Conservation (phyloP, 805 yeast genomes). For the Myxozyma neotropica region DNA sequence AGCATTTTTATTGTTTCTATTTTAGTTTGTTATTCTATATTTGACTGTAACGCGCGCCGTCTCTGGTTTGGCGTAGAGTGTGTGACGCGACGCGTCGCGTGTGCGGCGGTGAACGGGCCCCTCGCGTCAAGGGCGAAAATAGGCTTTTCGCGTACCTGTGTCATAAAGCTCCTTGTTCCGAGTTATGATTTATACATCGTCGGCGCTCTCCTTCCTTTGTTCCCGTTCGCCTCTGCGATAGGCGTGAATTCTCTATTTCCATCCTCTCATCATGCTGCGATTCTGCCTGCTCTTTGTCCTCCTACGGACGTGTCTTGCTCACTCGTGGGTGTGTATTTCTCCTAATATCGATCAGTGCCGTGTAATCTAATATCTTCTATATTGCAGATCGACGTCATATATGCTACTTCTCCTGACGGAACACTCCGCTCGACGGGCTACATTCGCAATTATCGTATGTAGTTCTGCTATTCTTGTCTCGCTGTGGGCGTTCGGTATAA, state of each 20-base stretch:
- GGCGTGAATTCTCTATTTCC: no score
- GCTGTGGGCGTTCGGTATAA: no score
- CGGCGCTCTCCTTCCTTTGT: no score
- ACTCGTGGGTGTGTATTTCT: conserved; percentile 27
- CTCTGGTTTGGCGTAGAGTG: no score
- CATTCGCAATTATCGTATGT: conserved; percentile 27
- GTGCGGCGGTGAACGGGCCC: background rate
- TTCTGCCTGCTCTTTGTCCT: background rate
- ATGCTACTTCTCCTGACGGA: conserved; percentile 24
- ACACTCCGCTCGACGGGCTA: conserved; percentile 29
- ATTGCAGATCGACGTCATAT: conserved; percentile 20
- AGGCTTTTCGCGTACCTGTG: conserved; percentile 3
- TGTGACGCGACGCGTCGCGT: conserved; percentile 3
- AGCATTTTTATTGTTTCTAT: no score
- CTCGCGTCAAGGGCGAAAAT: background rate
- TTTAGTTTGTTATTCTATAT: no score
- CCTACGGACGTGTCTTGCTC: conserved; percentile 7
- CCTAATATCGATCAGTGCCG: background rate
- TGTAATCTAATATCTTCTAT: background rate
- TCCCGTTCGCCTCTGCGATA: no score
- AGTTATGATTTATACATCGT: background rate
- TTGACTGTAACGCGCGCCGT: no score
- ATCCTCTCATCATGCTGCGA: no score
- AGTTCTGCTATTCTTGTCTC: background rate
- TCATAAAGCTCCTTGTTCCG: background rate